These are phyloP conservation scores for Calocybe cyanea DNA, from an alignment of 768 basidiomycete species.

Conservation along the genomic window DNA sequence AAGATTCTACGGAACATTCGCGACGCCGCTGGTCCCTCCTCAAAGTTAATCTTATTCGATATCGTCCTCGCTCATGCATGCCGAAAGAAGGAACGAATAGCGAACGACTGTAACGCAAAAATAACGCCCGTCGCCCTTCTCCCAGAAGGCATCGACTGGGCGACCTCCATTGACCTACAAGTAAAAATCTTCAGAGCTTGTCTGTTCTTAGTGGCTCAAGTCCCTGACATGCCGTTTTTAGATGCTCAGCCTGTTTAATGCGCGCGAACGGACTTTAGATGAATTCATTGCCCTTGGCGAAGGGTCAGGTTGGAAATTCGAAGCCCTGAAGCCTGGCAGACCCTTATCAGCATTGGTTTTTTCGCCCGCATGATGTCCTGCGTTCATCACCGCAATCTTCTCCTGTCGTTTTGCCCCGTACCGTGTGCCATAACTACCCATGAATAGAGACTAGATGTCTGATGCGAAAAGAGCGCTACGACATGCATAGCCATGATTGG, in stretches of 20 bases:
- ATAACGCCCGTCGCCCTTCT: not conserved
- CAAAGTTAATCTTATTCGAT: constrained; percentile 7
- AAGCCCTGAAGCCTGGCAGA: not conserved
- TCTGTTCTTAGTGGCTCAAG: no score
- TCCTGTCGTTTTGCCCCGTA: no score
- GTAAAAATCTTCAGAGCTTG: not conserved
- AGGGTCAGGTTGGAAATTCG: constrained; percentile 5
- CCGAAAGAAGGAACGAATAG: not conserved
- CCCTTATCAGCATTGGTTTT: constrained; percentile 1
- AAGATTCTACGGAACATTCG: constrained; percentile 6
- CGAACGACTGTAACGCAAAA: no score
- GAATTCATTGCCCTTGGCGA: constrained; percentile 5
- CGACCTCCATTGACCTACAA: constrained; percentile 1
- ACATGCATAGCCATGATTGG: no score
- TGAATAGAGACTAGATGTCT: no score
- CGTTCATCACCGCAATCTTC: not conserved
- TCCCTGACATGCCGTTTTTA: not conserved
- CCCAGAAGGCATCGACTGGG: not conserved
- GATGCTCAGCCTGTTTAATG: constrained; percentile 13
- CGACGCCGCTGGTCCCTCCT: constrained; percentile 1
- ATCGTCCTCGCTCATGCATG: constrained; percentile 1
- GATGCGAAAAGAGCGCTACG: no score
- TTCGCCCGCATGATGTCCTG: not conserved
- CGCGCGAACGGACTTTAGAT: constrained; percentile 7
- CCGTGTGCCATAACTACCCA: no score